These are phyloP conservation scores for Podospora fimiseda DNA, from an alignment of 495 filamentous ascomycete genomes.

Conservation along the genomic window DNA sequence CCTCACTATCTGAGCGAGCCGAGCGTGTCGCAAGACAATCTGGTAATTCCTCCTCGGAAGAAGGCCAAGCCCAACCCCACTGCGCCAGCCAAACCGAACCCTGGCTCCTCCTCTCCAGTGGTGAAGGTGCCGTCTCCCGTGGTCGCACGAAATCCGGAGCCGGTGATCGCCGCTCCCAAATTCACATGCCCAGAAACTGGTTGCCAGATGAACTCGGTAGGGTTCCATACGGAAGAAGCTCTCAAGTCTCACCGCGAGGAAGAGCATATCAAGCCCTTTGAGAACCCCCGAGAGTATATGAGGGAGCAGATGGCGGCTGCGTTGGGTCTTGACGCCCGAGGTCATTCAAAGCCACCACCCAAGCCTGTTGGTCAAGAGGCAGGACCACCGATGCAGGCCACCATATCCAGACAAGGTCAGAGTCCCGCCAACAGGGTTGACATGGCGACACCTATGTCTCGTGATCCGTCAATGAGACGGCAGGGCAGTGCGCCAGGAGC, in stretches of 20 bases:
- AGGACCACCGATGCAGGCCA: constrained; percentile 27
- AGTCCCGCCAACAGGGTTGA: constrained; percentile 34
- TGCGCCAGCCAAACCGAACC: constrained; percentile 20
- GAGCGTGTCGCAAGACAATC: constrained; percentile 41
- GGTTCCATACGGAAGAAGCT: constrained; percentile 50
- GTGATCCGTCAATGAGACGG: constrained; percentile 39
- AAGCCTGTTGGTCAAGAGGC: constrained; percentile 15
- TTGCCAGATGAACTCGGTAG: constrained; percentile 43
- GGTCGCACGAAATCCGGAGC: constrained; percentile 35
- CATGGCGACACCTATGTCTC: constrained; percentile 39
- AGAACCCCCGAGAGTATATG: constrained; percentile 47
- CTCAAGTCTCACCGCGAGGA: constrained; percentile 45
- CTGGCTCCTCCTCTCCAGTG: constrained; percentile 44
- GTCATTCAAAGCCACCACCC: constrained; percentile 24
- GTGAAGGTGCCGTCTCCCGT: constrained; percentile 43
- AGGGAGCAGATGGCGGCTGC: constrained; percentile 38
- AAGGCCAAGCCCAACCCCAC: constrained; percentile 38
- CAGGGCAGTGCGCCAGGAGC: constrained; percentile 30
- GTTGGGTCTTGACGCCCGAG: constrained; percentile 43
- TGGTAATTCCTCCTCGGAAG: constrained; percentile 51
- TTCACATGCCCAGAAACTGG: constrained; percentile 36
- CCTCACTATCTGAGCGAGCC: constrained; percentile 48
- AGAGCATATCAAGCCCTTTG: constrained; percentile 48
- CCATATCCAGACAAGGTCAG: constrained; percentile 40
- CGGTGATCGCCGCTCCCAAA: constrained; percentile 23